Conservation (phyloP, 495 filamentous ascomycete genomes). For the Glutinoglossum americanum region DNA sequence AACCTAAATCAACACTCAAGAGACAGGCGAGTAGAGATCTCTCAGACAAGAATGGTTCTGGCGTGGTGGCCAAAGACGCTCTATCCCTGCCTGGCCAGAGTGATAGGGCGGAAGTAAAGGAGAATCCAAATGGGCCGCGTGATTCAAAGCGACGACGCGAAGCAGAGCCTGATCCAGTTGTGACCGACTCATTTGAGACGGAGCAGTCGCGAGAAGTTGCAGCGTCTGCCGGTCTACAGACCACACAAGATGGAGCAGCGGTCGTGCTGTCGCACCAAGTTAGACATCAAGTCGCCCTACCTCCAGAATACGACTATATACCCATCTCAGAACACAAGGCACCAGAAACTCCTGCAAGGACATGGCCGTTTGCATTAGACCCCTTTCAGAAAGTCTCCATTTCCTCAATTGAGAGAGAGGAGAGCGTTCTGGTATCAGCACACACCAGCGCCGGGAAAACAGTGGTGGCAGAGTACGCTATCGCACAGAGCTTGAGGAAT, state of each 20-base stretch:
- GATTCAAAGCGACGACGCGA: constrained; percentile 58
- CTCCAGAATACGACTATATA: constrained; percentile 79
- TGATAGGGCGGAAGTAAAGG: neutral
- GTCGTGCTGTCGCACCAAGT: constrained; percentile 88
- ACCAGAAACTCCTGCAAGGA: constrained; percentile 61
- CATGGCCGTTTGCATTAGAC: constrained; percentile 77
- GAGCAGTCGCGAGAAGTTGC: constrained; percentile 78
- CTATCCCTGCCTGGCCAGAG: neutral
- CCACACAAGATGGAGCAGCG: constrained; percentile 36
- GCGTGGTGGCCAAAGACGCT: constrained; percentile 8
- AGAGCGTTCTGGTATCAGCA: constrained; percentile 90
- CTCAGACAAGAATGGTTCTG: constrained; percentile 28
- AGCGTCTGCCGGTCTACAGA: constrained; percentile 59
- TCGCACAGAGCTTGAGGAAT: constrained; percentile 87
- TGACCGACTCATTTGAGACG: constrained; percentile 91
- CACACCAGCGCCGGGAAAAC: constrained; percentile 97
- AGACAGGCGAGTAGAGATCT: constrained; percentile 60
- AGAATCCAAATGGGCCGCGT: constrained; percentile 22
- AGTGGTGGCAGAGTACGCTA: constrained; percentile 93
- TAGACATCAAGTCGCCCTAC: constrained; percentile 89
- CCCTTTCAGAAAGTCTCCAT: constrained; percentile 91
- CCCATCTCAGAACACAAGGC: constrained; percentile 80
- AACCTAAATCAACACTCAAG: constrained; percentile 21
- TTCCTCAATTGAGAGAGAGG: constrained; percentile 77
- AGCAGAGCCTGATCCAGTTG: constrained; percentile 52